phyloP scores from a whole-genome alignment of 106 monocot species.

The Acorus calamus region DNA sequence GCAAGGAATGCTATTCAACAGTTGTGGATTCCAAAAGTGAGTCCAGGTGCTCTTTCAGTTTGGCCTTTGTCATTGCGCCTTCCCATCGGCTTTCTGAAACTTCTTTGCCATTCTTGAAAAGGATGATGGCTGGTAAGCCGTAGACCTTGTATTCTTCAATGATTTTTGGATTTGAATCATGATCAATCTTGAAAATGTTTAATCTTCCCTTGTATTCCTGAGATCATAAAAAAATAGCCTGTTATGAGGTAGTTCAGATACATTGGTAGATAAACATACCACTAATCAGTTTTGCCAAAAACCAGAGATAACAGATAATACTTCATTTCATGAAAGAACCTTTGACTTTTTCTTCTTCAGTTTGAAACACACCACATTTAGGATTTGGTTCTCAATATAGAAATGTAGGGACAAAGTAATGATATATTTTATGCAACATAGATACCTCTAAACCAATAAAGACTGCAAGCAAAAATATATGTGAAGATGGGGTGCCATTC shows the following conservation, averaged over 20 bases:
- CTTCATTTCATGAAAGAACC: no score
- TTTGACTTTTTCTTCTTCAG: no score
- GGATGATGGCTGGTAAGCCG: conserved; percentile 74
- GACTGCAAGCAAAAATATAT: no score
- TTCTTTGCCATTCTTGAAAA: conserved; percentile 78
- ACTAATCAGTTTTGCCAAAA: no score
- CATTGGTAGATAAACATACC: no score
- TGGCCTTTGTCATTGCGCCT: conserved; percentile 70
- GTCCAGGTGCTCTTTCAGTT: conserved; percentile 79
- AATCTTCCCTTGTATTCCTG: conserved; percentile 77
- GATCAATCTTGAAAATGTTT: conserved; percentile 88
- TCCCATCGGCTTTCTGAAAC: conserved; percentile 74
- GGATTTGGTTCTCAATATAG: no score
- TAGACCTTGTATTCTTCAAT: conserved; percentile 83
- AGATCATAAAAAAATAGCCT: background rate
- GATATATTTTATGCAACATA: no score
- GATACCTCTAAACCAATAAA: no score
- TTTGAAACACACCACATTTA: no score
- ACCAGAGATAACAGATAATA: conserved; percentile 3
- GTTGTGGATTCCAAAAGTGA: conserved; percentile 42
- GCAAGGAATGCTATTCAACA: conserved; percentile 27
- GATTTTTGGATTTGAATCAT: conserved; percentile 89
- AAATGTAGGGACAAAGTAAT: no score
- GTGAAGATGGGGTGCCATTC: no score
- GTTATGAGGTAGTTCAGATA: no score